phyloP scores from a whole-genome alignment of 805 yeast genomes.

The Helenozyma baotianmanensis region DNA sequence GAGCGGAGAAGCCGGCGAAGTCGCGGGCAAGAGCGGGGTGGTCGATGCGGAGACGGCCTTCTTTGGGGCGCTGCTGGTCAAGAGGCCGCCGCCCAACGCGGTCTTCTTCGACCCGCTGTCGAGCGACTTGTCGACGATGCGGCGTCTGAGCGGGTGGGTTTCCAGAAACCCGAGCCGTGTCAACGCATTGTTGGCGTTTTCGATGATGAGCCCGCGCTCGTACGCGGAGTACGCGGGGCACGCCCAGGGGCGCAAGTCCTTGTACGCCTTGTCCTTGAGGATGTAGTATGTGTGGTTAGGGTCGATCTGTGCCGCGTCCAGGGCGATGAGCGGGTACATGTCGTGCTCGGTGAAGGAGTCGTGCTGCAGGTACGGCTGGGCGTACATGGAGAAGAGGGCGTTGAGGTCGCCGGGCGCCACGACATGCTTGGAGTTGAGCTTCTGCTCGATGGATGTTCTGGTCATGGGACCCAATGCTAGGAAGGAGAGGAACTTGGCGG shows the following conservation, averaged over 20 bases:
- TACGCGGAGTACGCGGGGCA: conserved; percentile 28
- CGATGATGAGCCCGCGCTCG: conserved; percentile 29
- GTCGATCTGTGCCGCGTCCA: conserved; percentile 8
- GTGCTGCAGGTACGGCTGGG: conserved; percentile 23
- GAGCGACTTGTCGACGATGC: conserved; percentile 22
- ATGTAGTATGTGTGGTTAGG: conserved; percentile 12
- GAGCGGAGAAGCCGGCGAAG: conserved; percentile 5
- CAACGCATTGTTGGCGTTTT: conserved; percentile 34
- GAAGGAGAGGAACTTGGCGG: conserved; percentile 11
- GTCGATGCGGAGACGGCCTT: conserved; percentile 5
- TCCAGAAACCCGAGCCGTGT: conserved; percentile 40
- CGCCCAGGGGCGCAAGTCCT: conserved; percentile 35
- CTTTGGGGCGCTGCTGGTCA: conserved; percentile 15
- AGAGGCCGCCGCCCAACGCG: conserved; percentile 26
- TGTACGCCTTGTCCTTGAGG: conserved; percentile 38
- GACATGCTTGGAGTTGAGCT: conserved; percentile 4
- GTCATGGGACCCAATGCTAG: conserved; percentile 18
- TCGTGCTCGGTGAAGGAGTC: conserved; percentile 28
- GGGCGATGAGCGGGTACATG: conserved; percentile 18
- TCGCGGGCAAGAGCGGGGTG: conserved; percentile 2
- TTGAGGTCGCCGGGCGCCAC: conserved; percentile 11
- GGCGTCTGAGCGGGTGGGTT: conserved; percentile 39
- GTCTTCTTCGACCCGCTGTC: conserved; percentile 1
- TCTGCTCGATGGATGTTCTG: conserved; percentile 4
- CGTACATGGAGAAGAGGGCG: conserved; percentile 24